Base-by-base conservation (phyloP, 768 basidiomycete species). In the Calocybe cyanea region DNA sequence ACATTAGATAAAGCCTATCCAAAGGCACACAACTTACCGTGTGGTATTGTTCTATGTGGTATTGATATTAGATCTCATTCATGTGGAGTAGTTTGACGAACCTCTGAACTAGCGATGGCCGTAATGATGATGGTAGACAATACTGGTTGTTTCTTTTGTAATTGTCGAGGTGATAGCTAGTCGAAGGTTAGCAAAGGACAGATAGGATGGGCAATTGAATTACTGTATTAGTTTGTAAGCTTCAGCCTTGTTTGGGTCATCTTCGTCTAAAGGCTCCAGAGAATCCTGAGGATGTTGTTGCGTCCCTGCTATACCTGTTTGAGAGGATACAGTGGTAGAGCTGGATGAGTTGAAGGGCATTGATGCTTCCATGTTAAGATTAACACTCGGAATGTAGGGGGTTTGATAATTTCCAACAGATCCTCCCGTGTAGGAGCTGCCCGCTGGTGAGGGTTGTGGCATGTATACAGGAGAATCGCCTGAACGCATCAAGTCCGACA, bases 101-200 rank as follows among this genome's bases (percentile, higher is more conserved):
- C 77, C 85, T 81, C 66, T 97, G 94, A 10, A 93, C 83, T n/a
- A 86, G 66, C 4, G 92, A 92, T 1, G 92, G 92, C 4, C 88
- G 79, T 38, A 97, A 68, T 10, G 91, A 93, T 2, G 88, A 80
- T 0, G 94, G 94, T 5, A 97, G 71, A 57, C 87, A 89, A 60
- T 97, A 97, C 9, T 79, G 76, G 33, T 83, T 83, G 56, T 94
- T 94, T 50, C 86, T 73, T 59, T 83, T 85, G 62, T 82, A 92
- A 56, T 95, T 95, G 55, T 92, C 87, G 39, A 97, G 72, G 59
- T 97, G 94, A 63, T 95, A 94, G 49, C 90, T 91, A 41, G 20
- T 35, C 7, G 36, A 52, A 15, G 52, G 34, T 38, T 37, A 36
- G 25, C 41, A 11, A n/a, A 30, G 20, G 19, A 9, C 17, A 17